Base-by-base conservation (phyloP, 768 basidiomycete genomes). In the Trametes cingulata region DNA sequence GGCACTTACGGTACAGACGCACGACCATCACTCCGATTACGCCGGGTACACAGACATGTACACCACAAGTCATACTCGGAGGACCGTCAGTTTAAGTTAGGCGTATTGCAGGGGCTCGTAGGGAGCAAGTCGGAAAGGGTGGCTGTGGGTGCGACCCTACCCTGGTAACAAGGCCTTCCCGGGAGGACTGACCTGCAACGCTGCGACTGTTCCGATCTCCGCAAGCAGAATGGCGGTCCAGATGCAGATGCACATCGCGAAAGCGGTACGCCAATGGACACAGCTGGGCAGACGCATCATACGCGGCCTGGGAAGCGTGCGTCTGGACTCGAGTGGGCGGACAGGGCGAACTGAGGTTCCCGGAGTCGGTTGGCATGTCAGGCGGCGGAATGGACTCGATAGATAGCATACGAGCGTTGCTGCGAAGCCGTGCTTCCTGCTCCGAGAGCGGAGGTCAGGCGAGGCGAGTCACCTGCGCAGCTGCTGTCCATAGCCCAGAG, bases 171-270 rank as follows among this genome's bases (percentile, higher is more conserved):
- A 41, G 46, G 47, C 24, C 37, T 15, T n/a, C n/a, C 12, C 13
- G 47, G 24, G 47, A 19, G 35, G 55, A 36, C 27, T n/a, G 17
- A 43, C 6, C 37, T 25, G 45, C 25, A 48, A 56, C 45, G 55
- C 45, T 17, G 36, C 9, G 53, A 13, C 10, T 40, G 55, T 48
- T 56, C 45, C 56, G 56, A 57, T 49, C 56, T 50, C 37, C 56
- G 56, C 56, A 48, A 49, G 35, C 27, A 19, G 55, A 7, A 56
- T 48, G 55, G 54, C 55, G 55, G 55, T 56, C 55, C 55, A 56
- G 56, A 57, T 57, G 56, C 39, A 40, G 56, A 57, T 49, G 47
- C 6, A 20, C 47, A 57, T 57, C 56, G 56, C 56, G 22, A 39
- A 57, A 57, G 56, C 56, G 20, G 47, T 57, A 48, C 56, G n/a